These are phyloP conservation scores for Fusarium sp. DNA, from an alignment of 2,329 filamentous ascomycete species.

Conservation along the genomic window DNA sequence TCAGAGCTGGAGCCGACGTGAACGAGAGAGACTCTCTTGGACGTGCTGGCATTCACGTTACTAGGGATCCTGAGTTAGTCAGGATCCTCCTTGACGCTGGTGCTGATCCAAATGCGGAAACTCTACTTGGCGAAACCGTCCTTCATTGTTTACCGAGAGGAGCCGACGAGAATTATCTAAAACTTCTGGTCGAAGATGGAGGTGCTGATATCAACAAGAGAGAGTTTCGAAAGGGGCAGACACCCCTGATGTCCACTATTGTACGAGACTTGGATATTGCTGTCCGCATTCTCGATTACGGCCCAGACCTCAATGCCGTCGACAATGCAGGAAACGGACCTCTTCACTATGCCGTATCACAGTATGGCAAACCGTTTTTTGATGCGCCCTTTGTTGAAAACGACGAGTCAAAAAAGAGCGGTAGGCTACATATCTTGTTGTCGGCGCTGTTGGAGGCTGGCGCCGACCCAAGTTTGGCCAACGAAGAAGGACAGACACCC, in stretches of 20 bases:
- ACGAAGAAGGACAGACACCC: constrained; percentile 21
- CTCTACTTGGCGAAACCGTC: constrained; percentile 16
- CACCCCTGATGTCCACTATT: constrained; percentile 32
- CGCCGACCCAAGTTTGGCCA: constrained; percentile 34
- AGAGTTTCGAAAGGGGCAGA: constrained; percentile 25
- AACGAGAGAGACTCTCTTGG: constrained; percentile 29
- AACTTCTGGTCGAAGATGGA: constrained; percentile 39
- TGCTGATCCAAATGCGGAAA: constrained; percentile 35
- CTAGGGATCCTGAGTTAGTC: constrained; percentile 9
- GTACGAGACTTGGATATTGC: neutral
- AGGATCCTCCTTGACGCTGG: constrained; percentile 39
- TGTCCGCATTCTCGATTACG: constrained; percentile 30
- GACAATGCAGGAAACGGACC: constrained; percentile 38
- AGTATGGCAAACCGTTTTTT: neutral
- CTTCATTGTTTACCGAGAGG: constrained; percentile 33
- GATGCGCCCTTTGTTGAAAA: neutral
- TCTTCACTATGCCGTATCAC: constrained; percentile 30
- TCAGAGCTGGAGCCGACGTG: constrained; percentile 41
- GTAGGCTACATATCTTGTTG: neutral
- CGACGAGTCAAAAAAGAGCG: neutral
- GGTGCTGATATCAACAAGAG: constrained; percentile 41
- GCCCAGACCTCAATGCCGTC: constrained; percentile 23
- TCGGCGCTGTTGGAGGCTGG: constrained; percentile 32
- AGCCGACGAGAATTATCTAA: constrained; percentile 12
- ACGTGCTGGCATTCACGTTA: constrained; percentile 34